phyloP scores from a whole-genome alignment of 805 yeast genomes.

The Scheffersomyces spartinae region DNA sequence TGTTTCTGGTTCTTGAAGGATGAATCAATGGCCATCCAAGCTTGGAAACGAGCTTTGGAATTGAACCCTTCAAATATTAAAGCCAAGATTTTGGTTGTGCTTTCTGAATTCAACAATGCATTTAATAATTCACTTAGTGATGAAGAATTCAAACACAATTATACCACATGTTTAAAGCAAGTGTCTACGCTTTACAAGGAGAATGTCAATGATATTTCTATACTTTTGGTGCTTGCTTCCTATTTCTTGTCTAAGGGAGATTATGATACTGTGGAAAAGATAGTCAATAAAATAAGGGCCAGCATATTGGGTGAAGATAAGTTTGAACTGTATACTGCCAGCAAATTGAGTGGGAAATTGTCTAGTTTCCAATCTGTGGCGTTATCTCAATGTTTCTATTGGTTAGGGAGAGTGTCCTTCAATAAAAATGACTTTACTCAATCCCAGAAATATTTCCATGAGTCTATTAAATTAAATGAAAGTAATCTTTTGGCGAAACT shows the following conservation, averaged over 20 bases:
- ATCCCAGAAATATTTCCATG: constrained; percentile 64
- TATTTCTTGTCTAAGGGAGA: constrained; percentile 64
- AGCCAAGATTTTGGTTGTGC: constrained; percentile 53
- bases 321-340: constrained; percentile 3
- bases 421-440: constrained; percentile 46
- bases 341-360: constrained; percentile 9
- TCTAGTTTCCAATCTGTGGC: constrained; percentile 18
- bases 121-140: constrained; percentile 44
- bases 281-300: constrained; percentile 39
- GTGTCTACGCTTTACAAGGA: constrained; percentile 25
- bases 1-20: constrained; percentile 88
- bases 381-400: constrained; percentile 38
- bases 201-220: constrained; percentile 42
- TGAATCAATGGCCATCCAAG: constrained; percentile 56
- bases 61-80: constrained; percentile 43
- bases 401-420: constrained; percentile 78
- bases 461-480: constrained; percentile 55
- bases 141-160: constrained; percentile 49
- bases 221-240: constrained; percentile 56
- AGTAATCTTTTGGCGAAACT: constrained; percentile 58
- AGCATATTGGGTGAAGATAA: constrained; percentile 9
- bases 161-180: constrained; percentile 46
- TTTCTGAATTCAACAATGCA: constrained; percentile 58
- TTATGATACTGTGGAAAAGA: constrained; percentile 41
- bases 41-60: constrained; percentile 76